phyloP scores from a whole-genome alignment of 176 grass and related monocot species.

The Dactylis glomerata region DNA sequence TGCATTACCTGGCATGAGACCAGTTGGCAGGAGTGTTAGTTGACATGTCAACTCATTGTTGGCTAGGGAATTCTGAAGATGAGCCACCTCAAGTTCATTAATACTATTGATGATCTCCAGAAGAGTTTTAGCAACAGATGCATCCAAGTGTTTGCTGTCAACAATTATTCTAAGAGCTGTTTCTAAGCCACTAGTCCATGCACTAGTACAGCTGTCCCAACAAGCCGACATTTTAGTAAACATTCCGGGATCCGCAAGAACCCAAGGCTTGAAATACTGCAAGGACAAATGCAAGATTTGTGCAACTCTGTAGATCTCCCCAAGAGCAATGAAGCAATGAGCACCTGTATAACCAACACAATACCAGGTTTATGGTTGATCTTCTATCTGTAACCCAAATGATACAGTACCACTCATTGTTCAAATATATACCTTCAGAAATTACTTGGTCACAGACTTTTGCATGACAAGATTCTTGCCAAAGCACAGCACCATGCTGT shows the following conservation, averaged over 20 bases:
- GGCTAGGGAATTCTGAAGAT: neutral
- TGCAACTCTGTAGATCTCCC: slow-evolving; percentile 59
- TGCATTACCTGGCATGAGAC: slow-evolving; percentile 43
- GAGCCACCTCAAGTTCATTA: slow-evolving; percentile 30
- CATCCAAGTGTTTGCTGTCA: neutral
- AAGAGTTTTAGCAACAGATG: slow-evolving; percentile 42
- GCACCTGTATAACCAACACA: slow-evolving; percentile 34
- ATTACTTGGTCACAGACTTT: slow-evolving; percentile 31
- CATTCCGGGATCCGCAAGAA: slow-evolving; percentile 39
- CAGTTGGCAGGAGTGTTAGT: slow-evolving; percentile 36
- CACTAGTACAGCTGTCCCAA: slow-evolving; percentile 40
- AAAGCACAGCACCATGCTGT: slow-evolving; percentile 47
- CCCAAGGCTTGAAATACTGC: slow-evolving; percentile 59
- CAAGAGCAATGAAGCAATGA: slow-evolving; percentile 50
- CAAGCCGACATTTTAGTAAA: slow-evolving; percentile 44
- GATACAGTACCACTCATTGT: neutral
- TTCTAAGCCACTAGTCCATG: slow-evolving; percentile 44
- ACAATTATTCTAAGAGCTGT: slow-evolving; percentile 34
- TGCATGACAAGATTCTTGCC: slow-evolving; percentile 41
- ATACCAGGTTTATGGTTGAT: slow-evolving; percentile 17
- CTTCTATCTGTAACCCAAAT: slow-evolving; percentile 5
- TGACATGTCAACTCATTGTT: slow-evolving; percentile 19
- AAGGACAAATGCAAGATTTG: slow-evolving; percentile 42
- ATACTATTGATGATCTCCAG: slow-evolving; percentile 41
- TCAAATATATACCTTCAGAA: slow-evolving; percentile 46